Evolutionary conservation across 2,329 filamentous ascomycete species (phyloP).

Genomic region (Talaromyces sp.): DNA sequence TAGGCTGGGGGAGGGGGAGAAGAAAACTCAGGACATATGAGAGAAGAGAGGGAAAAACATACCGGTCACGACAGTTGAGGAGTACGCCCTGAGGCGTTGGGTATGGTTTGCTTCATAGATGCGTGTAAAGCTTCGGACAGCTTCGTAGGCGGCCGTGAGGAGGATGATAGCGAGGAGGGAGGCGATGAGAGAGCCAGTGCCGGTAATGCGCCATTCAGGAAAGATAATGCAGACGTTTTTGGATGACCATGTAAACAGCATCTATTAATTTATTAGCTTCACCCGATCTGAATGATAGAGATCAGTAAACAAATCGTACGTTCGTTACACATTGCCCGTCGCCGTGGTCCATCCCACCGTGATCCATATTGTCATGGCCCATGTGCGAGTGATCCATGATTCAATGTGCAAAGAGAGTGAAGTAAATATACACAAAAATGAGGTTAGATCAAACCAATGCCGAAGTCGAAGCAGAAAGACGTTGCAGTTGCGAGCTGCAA

Average conservation of each 20-base stretch:
- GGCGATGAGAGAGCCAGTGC: constrained; percentile 67
- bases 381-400: constrained; percentile 39
- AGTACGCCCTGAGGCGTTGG: constrained; percentile 49
- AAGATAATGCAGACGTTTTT: constrained; percentile 95
- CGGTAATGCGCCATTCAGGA: constrained; percentile 78
- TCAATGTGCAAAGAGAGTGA: background rate
- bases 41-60: constrained; percentile 16
- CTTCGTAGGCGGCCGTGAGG: constrained; percentile 89
- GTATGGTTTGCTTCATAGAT: constrained; percentile 63
- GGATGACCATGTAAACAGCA: constrained; percentile 97
- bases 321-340: constrained; percentile 78
- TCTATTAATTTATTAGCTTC: constrained; percentile 49
- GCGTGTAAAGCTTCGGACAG: constrained; percentile 69
- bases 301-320: constrained; percentile 47
- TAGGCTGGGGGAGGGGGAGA: constrained; percentile 5
- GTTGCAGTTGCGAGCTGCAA: background rate
- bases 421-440: background rate
- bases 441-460: background rate
- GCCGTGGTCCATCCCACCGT: constrained; percentile 46
- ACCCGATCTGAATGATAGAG: background rate
- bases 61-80: constrained; percentile 24
- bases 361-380: constrained; percentile 49
- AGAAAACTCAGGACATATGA: background rate
- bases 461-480: background rate
- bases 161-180: constrained; percentile 79